phyloP scores from a whole-genome alignment of 805 yeast genomes.

The Lipomyces yamanashiensis region DNA sequence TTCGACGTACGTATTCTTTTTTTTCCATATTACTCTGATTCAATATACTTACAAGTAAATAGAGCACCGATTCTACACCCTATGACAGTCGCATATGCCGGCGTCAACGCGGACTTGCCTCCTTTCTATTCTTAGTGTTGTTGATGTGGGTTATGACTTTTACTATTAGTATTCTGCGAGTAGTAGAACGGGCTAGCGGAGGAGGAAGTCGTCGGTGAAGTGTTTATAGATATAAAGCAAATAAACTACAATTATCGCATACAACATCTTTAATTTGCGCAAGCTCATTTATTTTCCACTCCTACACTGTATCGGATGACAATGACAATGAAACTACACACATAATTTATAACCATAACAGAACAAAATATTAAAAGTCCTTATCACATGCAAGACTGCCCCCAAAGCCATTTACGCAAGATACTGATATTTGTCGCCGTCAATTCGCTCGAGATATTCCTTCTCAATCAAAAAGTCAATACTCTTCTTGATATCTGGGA shows the following conservation, averaged over 20 bases:
- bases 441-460: conserved; percentile 80
- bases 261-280: too few species aligned
- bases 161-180: conserved; percentile 68
- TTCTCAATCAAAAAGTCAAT: conserved; percentile 84
- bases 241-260: too few species aligned
- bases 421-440: conserved; percentile 75
- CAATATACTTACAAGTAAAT: neutral
- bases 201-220: conserved; percentile 16
- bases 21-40: neutral
- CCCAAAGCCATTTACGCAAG: conserved; percentile 57
- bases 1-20: neutral
- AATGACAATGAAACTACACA: too few species aligned
- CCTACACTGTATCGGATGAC: too few species aligned
- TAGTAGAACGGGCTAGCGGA: conserved; percentile 34
- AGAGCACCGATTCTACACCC: conserved; percentile 8
- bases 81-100: conserved; percentile 57
- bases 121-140: conserved; percentile 76
- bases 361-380: neutral
- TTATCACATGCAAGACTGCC: neutral
- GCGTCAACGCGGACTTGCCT: conserved; percentile 75
- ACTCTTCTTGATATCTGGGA: conserved; percentile 83
- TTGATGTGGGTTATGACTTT: conserved; percentile 86
- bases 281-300: too few species aligned
- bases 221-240: too few species aligned
- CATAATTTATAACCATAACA: neutral